These are phyloP conservation scores for Camillea tinctor DNA, from an alignment of 2,329 filamentous ascomycete species.

Conservation along the genomic window DNA sequence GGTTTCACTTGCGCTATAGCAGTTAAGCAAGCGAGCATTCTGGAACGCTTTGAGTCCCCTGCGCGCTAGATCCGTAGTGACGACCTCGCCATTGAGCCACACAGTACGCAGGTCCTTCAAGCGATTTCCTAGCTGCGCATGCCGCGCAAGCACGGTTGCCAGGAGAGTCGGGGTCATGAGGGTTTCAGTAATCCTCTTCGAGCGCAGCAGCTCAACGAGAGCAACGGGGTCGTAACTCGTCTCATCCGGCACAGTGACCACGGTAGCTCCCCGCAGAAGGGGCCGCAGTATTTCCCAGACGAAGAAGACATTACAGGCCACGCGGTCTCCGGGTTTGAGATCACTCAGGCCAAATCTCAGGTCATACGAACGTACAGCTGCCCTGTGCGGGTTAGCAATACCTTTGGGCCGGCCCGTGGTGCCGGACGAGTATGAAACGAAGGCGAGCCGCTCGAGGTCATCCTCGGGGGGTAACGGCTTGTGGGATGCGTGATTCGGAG, in stretches of 20 bases:
- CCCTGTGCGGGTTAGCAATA: slow-evolving; percentile 76
- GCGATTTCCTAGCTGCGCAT: slow-evolving; percentile 61
- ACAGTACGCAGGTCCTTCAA: slow-evolving; percentile 67
- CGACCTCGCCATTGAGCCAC: slow-evolving; percentile 82
- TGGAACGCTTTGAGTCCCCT: slow-evolving; percentile 68
- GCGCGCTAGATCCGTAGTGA: slow-evolving; percentile 72
- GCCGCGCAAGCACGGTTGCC: slow-evolving; percentile 69
- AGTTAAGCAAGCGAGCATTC: slow-evolving; percentile 69
- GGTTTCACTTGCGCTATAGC: slow-evolving; percentile 80
- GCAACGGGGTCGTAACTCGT: slow-evolving; percentile 74
- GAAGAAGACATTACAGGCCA: slow-evolving; percentile 88
- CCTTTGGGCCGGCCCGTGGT: slow-evolving; percentile 76
- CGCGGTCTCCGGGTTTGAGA: slow-evolving; percentile 68
- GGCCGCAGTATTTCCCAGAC: slow-evolving; percentile 82
- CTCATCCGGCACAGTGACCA: slow-evolving; percentile 72
- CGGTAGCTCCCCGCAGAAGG: slow-evolving; percentile 71
- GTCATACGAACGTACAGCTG: slow-evolving; percentile 71
- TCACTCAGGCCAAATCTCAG: slow-evolving; percentile 70
- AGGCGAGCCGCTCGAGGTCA: slow-evolving; percentile 72
- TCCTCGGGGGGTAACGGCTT: slow-evolving; percentile 57
- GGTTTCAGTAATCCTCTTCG: slow-evolving; percentile 71
- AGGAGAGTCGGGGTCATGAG: slow-evolving; percentile 81
- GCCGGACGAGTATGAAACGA: slow-evolving; percentile 79
- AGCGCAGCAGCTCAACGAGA: slow-evolving; percentile 67
- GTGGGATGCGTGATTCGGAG: slow-evolving; percentile 34